phyloP scores from a whole-genome alignment of 1,284 basidiomycete species.

The Heterobasidion occidentale region DNA sequence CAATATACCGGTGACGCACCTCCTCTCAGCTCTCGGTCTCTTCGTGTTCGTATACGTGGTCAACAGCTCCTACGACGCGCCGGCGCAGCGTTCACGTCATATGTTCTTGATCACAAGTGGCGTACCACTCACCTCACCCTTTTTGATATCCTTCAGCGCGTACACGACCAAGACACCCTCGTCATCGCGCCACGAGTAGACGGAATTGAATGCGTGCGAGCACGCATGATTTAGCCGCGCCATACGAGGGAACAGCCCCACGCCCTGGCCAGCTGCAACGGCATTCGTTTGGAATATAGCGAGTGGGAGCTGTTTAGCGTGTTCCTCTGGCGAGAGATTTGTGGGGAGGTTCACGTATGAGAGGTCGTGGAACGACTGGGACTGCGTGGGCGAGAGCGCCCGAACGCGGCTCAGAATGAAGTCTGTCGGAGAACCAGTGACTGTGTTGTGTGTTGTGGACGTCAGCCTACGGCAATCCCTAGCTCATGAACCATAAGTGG shows the following conservation, averaged over 20 bases:
- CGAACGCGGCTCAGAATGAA: conserved; percentile 31
- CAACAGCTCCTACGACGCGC: background rate
- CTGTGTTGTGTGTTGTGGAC: conserved; percentile 15
- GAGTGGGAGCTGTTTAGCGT: conserved; percentile 37
- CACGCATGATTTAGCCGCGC: conserved; percentile 61
- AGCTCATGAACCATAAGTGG: background rate
- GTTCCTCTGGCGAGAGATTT: conserved; percentile 26
- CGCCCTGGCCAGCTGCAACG: conserved; percentile 37
- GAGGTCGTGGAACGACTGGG: conserved; percentile 38
- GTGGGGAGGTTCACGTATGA: conserved; percentile 45
- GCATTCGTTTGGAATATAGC: conserved; percentile 63
- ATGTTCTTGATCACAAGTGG: too few relatives aligned
- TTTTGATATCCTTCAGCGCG: conserved; percentile 42
- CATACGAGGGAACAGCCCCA: conserved; percentile 54
- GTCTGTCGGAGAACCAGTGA: conserved; percentile 33
- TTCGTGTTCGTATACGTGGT: too few relatives aligned
- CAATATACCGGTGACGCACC: background rate
- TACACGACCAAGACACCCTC: conserved; percentile 43
- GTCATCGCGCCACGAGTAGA: conserved; percentile 47
- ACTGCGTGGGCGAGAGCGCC: conserved; percentile 22
- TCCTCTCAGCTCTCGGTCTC: too few relatives aligned
- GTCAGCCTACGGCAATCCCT: background rate
- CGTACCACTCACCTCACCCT: conserved; percentile 35
- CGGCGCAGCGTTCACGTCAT: background rate
- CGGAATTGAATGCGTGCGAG: conserved; percentile 52